Evolutionary conservation across 2,329 filamentous ascomycete genomes (phyloP), one percentile per base, ranked within the genome.

Genomic region (Cordyceps cateniannulata): DNA sequence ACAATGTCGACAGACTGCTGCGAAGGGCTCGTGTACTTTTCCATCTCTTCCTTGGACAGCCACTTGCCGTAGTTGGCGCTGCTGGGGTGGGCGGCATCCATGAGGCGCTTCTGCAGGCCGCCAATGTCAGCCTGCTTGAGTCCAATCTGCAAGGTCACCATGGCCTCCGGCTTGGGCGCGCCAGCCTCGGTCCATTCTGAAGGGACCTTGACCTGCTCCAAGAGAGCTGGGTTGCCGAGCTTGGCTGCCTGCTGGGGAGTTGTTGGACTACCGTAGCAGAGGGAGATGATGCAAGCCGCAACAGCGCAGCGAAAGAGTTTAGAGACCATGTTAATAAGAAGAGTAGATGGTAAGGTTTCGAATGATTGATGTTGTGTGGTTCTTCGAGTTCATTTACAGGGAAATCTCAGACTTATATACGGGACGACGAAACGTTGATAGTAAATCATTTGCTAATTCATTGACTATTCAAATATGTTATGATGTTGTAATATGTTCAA

Each of bases 11-110:
- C 61, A 1, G 66, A 63, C 42, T 62, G 62, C 22, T 65, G 61
- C 2, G 67, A 51, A 5, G 68, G 68, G 40, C 51, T 63, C 51
- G 68, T 68, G 47, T 66, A 62, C 18, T 65, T 61, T 57, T 66
- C 65, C 29, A 69, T 60, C 48, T 68, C 65, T 7, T 63, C 58
- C 32, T 55, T 58, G 35, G 62, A 64, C 22, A 70, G 60, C 52
- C 68, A 68, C 25, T 65, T 65, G 27, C 67, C 68, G 56, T 70
- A 69, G 44, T 66, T 63, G 20, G 63, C 48, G 56, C 67, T 69
- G 51, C 49, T 48, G 2, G 68, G 67, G 27, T 68, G 63, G 18
- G 67, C 68, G 10, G 69, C 63, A 18, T 63, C 62, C 22, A 62
- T 61, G 50, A 69, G 67, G 59, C 61, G 63, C n/a, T 63, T 45